Percentiles rank a stretch among this genome's conserved stretches.
Conservation (phyloP, 768 basidiomycete species). For the Neoboletus subvelutipes region DNA sequence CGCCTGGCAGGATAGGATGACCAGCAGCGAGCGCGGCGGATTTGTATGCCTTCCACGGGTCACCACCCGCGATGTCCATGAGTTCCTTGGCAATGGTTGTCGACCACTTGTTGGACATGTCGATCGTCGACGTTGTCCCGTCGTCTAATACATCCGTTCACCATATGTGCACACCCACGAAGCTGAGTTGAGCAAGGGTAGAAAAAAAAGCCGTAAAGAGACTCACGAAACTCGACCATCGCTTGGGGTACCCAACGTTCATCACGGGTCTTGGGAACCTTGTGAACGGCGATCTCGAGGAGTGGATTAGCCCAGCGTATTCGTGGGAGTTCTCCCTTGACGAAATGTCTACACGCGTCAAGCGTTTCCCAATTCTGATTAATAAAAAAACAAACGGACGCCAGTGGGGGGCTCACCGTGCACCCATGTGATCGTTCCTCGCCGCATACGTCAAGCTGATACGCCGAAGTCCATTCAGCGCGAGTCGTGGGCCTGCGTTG, state of each 20-base stretch:
- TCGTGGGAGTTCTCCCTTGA: slow-evolving; percentile 74
- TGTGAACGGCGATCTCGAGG: slow-evolving; percentile 59
- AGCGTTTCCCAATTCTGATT: neutral
- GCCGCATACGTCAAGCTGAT: slow-evolving; percentile 57
- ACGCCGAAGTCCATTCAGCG: slow-evolving; percentile 46
- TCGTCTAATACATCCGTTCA: slow-evolving; percentile 38
- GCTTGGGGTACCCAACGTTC: slow-evolving; percentile 64
- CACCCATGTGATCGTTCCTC: slow-evolving; percentile 72
- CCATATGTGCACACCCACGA: neutral
- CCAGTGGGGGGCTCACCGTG: slow-evolving; percentile 45
- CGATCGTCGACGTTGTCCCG: slow-evolving; percentile 45
- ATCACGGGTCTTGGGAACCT: slow-evolving; percentile 48
- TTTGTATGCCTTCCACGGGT: slow-evolving; percentile 59
- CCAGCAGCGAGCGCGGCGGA: slow-evolving; percentile 45
- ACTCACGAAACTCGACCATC: slow-evolving; percentile 63
- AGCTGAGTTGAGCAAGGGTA: neutral
- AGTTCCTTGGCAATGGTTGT: slow-evolving; percentile 65
- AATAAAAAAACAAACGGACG: too few species aligned
- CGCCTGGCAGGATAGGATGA: slow-evolving; percentile 48
- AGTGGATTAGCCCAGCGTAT: slow-evolving; percentile 77
- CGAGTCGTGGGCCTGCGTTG: slow-evolving; percentile 50
- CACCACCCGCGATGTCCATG: slow-evolving; percentile 64
- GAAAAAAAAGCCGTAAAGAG: neutral
- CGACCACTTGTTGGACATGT: slow-evolving; percentile 69
- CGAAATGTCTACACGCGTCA: slow-evolving; percentile 56